Percentiles rank a stretch among this genome's conserved stretches.
Evolutionary conservation across 441 rosid species (phyloP).

Genomic region (Theobroma grandiflorum): DNA sequence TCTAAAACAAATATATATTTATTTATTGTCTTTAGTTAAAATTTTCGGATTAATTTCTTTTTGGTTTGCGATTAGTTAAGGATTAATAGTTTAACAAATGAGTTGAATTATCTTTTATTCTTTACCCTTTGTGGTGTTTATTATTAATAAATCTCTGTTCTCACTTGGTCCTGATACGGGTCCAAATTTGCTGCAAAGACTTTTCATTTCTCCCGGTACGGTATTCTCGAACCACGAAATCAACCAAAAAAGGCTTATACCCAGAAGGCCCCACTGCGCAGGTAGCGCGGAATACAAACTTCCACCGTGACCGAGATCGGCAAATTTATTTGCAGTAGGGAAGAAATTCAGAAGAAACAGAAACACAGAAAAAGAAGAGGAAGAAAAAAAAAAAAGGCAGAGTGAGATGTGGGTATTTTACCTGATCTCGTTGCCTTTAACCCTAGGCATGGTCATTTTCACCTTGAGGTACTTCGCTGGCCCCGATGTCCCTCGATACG

Average conservation of each 20-base stretch:
- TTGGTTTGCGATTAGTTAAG: neutral
- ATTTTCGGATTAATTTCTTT: neutral
- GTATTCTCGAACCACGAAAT: too few relatives aligned
- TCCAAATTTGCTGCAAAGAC: too few relatives aligned
- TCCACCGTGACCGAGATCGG: neutral
- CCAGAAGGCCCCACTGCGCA: neutral
- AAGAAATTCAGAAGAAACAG: neutral
- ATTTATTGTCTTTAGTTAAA: too few relatives aligned
- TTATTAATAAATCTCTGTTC: too few relatives aligned
- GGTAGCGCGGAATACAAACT: neutral
- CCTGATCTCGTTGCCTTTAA: constrained; percentile 94
- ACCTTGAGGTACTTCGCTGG: constrained; percentile 92
- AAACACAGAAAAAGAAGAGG: too few relatives aligned
- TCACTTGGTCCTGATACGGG: too few relatives aligned
- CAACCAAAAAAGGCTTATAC: neutral
- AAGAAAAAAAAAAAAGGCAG: neutral
- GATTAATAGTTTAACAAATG: neutral
- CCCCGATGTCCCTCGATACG: constrained; percentile 93
- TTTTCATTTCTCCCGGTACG: too few relatives aligned
- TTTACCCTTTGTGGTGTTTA: neutral
- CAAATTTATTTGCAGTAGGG: neutral
- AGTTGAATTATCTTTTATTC: neutral
- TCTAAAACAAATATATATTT: too few relatives aligned
- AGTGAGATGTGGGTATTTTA: constrained; percentile 95
- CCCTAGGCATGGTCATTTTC: constrained; percentile 87